Evolutionary conservation across 495 filamentous ascomycete species (phyloP).

Genomic region (Xylaria scruposa): DNA sequence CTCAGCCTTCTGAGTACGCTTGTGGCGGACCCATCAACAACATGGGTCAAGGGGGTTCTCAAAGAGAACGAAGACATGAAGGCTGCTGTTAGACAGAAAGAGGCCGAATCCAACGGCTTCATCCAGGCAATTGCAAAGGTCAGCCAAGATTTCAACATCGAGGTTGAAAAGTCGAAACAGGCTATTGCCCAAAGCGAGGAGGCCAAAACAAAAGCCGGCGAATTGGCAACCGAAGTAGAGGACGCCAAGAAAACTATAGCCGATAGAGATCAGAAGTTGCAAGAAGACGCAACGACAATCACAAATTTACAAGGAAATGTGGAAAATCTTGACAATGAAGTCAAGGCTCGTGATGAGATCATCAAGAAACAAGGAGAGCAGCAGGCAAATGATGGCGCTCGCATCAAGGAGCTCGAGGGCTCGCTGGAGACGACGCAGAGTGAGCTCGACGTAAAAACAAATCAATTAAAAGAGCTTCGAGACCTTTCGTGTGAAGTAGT

Average conservation of each 20-base stretch:
- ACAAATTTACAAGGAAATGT: background rate
- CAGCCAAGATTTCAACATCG: background rate
- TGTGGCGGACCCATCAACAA: background rate
- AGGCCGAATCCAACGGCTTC: background rate
- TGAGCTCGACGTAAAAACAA: background rate
- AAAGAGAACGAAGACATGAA: constrained; percentile 15
- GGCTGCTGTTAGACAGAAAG: background rate
- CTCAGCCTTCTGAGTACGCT: constrained; percentile 7
- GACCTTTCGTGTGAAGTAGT: constrained; percentile 8
- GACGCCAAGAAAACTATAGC: constrained; percentile 6
- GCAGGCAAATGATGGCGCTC: constrained; percentile 4
- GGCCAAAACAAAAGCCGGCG: constrained; percentile 5
- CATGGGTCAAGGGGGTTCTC: constrained; percentile 2
- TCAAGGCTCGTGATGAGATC: constrained; percentile 1
- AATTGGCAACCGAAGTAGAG: constrained; percentile 5
- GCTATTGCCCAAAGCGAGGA: constrained; percentile 12
- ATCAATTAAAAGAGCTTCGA: constrained; percentile 18
- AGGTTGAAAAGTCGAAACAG: background rate
- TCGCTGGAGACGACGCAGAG: background rate
- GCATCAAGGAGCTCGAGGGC: constrained; percentile 13
- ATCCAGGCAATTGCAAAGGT: background rate
- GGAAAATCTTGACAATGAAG: background rate
- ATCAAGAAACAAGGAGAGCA: constrained; percentile 12
- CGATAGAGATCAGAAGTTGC: constrained; percentile 15
- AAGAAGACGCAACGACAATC: constrained; percentile 4